Percentiles rank a stretch among this genome's conserved stretches.
Conservation (phyloP, 306 rosid genomes). For the Trifolium dubium region DNA sequence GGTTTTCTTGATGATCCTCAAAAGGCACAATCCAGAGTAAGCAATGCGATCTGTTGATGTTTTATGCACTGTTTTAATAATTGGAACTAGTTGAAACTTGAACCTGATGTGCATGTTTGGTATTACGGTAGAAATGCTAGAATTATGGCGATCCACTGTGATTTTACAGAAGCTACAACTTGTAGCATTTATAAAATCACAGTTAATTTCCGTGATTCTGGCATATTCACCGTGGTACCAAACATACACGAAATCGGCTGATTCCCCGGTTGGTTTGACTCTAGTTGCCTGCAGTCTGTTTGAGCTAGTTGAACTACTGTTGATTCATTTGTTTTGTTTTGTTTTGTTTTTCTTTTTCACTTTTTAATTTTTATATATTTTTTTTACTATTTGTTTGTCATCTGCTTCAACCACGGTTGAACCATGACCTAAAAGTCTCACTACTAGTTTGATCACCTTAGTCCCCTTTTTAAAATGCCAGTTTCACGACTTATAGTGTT, state of each 20-base stretch:
- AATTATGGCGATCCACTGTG: too few relatives aligned
- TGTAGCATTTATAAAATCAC: too few relatives aligned
- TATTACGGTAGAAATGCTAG: too few relatives aligned
- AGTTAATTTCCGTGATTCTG: too few relatives aligned
- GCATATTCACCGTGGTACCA: too few relatives aligned
- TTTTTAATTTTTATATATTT: too few relatives aligned
- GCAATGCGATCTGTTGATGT: constrained; percentile 21
- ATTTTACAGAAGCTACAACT: too few relatives aligned
- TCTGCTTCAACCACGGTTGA: background rate
- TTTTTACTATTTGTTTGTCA: background rate
- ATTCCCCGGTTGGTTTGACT: background rate
- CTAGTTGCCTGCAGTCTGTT: background rate
- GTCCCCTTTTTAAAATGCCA: background rate
- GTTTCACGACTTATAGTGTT: background rate
- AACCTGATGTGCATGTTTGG: too few relatives aligned
- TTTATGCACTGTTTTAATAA: background rate
- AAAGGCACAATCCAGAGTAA: constrained; percentile 77
- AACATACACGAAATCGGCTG: background rate
- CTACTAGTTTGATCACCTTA: background rate
- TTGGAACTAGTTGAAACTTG: background rate
- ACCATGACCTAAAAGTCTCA: background rate
- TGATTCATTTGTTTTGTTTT: background rate
- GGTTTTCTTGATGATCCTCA: constrained; percentile 71
- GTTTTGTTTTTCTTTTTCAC: background rate
- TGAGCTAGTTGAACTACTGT: background rate